Evolutionary conservation across 2,329 filamentous ascomycete genomes (phyloP), one percentile per base, ranked within the genome.

Genomic region (Trichoderma sp.): DNA sequence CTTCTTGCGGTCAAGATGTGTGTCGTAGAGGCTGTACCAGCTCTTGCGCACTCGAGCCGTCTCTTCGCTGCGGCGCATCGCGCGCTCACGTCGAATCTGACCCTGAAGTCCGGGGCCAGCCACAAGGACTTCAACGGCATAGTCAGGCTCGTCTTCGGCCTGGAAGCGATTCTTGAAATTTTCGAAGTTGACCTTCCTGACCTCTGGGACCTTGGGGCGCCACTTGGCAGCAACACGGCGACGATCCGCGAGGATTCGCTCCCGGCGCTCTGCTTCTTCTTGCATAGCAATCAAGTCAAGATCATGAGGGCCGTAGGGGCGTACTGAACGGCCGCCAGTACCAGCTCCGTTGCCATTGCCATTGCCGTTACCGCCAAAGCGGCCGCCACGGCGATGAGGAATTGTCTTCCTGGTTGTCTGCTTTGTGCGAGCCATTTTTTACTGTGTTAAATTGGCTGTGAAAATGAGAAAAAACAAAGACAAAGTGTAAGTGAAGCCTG

Each of bases 101-200:
- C 74, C 78, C 55, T 81, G 78, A 6, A 81, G 74, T 4, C 79
- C 76, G 3, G 79, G 70, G 0, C 80, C 80, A 7, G 74, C 77
- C 76, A 82, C 77, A 6, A 84, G 77, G 17, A 82, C 82, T 2
- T 84, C 82, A 23, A 84, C 77, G 39, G 80, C 80, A 70, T 82
- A 81, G n/a, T 80, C 78, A 28, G 76, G 79, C 72, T 82, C 76
- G 1, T 81, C 76, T 13, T 80, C 59, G 12, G 76, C 76, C 13
- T 80, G 75, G 73, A 81, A 82, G 67, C 81, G 77, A 73, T 84
- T 84, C 75, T 84, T 84, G 77, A 83, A 84, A 74, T 81, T 79
- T 73, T 83, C 82, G 69, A 83, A 84, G 75, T 82, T 81, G 68
- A 82, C 79, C 72, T 79, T 82, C 63, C 81, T 78, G n/a, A 82